These are phyloP conservation scores for Rhizopus arrhizus DNA, from an alignment of 371 early-diverging fungal genomes.

Conservation along the genomic window DNA sequence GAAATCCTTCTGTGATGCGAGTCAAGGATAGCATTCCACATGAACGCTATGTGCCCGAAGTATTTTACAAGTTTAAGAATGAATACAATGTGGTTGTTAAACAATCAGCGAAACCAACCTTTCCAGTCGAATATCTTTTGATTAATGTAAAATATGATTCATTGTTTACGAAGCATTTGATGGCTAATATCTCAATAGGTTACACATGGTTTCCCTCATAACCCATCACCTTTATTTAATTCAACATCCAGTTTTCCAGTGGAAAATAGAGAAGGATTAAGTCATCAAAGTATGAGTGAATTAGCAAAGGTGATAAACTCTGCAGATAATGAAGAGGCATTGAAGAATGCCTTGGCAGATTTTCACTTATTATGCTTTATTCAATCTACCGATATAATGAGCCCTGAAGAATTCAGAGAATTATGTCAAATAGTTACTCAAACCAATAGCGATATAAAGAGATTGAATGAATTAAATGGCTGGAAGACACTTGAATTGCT, in stretches of 20 bases:
- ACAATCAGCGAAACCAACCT: conserved; percentile 87
- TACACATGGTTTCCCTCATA: conserved; percentile 93
- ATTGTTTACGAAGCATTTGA: background rate
- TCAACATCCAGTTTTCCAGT: conserved; percentile 53
- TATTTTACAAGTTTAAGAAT: conserved; percentile 94
- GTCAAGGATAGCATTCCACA: conserved; percentile 76
- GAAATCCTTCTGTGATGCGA: conserved; percentile 85
- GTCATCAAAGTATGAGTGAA: conserved; percentile 35
- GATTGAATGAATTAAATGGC: conserved; percentile 56
- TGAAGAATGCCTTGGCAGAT: conserved; percentile 66
- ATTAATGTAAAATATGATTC: conserved; percentile 73
- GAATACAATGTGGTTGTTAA: conserved; percentile 88
- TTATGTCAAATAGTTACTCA: conserved; percentile 57
- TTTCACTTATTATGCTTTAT: conserved; percentile 84
- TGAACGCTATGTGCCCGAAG: conserved; percentile 92
- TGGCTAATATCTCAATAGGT: conserved; percentile 51
- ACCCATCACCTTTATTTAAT: conserved; percentile 76
- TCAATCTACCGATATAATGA: conserved; percentile 51
- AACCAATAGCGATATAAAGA: conserved; percentile 43
- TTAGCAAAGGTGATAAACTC: conserved; percentile 59
- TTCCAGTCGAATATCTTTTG: conserved; percentile 95
- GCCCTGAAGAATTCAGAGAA: conserved; percentile 57
- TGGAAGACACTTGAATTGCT: conserved; percentile 84
- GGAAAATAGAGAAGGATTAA: conserved; percentile 68
- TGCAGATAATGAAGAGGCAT: conserved; percentile 33